phyloP scores from a whole-genome alignment of 257 asterid genomes.

The Rhazya stricta region DNA sequence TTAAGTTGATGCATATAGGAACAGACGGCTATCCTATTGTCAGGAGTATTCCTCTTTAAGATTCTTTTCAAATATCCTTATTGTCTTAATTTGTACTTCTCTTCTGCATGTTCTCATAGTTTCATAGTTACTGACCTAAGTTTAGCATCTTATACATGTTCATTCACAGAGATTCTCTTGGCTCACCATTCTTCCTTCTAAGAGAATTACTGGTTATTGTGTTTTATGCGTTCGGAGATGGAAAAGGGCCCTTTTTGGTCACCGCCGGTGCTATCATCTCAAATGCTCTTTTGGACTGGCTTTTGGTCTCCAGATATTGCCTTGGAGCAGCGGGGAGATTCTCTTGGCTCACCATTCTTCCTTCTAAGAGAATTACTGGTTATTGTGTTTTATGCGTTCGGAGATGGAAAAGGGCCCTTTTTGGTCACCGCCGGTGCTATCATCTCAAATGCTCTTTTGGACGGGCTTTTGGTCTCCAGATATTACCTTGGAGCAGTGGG shows the following conservation, averaged over 20 bases:
- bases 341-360: conserved; percentile 48
- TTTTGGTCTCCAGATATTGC: conserved; percentile 32
- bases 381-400: conserved; percentile 41
- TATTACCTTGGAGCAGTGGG: conserved; percentile 39
- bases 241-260: conserved; percentile 34
- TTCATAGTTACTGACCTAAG: conserved; percentile 35
- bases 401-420: conserved; percentile 38
- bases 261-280: conserved; percentile 36
- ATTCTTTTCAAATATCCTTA: too few species aligned
- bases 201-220: conserved; percentile 40
- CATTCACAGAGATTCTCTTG: too few species aligned
- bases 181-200: conserved; percentile 44
- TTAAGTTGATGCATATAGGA: too few species aligned
- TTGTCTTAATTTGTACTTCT: too few species aligned
- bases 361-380: conserved; percentile 40
- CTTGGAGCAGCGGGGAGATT: conserved; percentile 41
- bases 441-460: conserved; percentile 39
- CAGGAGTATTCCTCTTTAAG: too few species aligned
- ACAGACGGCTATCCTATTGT: too few species aligned
- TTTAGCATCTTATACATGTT: too few species aligned
- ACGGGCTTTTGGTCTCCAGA: conserved; percentile 40
- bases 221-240: conserved; percentile 47
- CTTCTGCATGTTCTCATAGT: not conserved
- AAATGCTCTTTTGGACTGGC: conserved; percentile 47
- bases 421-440: conserved; percentile 38